Evolutionary conservation across 345 rosid genomes (phyloP).

Genomic region (Arabidopsis suecica): DNA sequence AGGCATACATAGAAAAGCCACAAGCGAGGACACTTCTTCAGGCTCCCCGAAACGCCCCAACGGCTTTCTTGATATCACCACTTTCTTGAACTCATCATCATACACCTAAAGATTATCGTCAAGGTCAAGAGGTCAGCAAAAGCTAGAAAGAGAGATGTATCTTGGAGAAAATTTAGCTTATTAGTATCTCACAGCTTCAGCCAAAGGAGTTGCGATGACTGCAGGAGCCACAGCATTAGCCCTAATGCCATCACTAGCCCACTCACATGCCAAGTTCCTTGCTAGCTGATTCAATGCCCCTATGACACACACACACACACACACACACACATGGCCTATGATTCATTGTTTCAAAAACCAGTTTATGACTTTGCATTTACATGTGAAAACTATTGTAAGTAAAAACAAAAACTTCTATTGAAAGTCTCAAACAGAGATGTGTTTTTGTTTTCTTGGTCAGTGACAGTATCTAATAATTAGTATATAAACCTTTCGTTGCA

Average conservation of each 20-base stretch:
- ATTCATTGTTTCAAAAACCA: neutral
- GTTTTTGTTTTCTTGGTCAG: conserved; percentile 2
- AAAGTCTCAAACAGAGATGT: conserved; percentile 2
- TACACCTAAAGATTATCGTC: conserved; percentile 29
- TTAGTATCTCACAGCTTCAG: conserved; percentile 57
- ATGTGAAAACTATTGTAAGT: neutral
- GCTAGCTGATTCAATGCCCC: conserved; percentile 86
- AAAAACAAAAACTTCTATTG: neutral
- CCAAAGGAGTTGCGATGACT: conserved; percentile 73
- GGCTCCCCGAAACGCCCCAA: conserved; percentile 57
- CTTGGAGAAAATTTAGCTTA: neutral
- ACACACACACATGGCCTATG: neutral
- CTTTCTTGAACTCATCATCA: conserved; percentile 39
- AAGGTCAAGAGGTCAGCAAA: conserved; percentile 31
- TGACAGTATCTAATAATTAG: neutral
- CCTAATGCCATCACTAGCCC: conserved; percentile 80
- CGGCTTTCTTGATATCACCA: conserved; percentile 48
- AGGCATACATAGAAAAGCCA: conserved; percentile 65
- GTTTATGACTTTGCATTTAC: neutral
- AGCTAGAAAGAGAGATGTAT: neutral
- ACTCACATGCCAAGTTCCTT: conserved; percentile 76
- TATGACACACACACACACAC: conserved; percentile 20
- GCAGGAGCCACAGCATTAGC: conserved; percentile 83
- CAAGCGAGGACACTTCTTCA: conserved; percentile 58
- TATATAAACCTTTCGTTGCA: conserved; percentile 54